Base-by-base conservation (phyloP, 108 stramenopile genomes). In the Bacterosira constricta region DNA sequence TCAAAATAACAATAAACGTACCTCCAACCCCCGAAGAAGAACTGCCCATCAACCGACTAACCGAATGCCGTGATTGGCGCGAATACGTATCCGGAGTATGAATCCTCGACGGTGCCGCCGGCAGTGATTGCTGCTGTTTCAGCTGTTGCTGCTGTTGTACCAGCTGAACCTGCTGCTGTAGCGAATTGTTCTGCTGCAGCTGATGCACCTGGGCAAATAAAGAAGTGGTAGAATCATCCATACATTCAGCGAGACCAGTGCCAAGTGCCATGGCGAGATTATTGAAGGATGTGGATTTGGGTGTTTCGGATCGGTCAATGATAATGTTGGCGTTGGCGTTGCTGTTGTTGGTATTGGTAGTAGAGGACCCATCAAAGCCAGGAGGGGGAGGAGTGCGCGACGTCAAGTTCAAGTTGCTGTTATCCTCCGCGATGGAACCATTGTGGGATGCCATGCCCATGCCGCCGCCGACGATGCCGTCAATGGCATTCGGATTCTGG, bases 241-340 rank as follows among this genome's bases (percentile, higher is more conserved):
- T 92, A 35, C 86, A 88, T 55, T 95, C 88, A 23, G 90, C 89
- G n/a, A 95, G 66, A 9, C 90, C 89, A 3, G 72, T 87, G 0
- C 93, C 93, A 0, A 95, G 63, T 9, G 81, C 85, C 37, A 75
- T 77, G 2, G 90, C 90, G 9, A 95, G 56, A 64, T 95, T 90
- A 38, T 64, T 86, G 41, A 88, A 95, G 30, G 86, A 85, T 21
- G 86, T 80, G 6, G 85, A 77, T 77, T 62, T 31, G 18, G 50
- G 13, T 71, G 47, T 12, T 57, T 32, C 32, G 20, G 21, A 7
- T 71, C 36, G 70, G 6, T 26, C 42, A 1, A 26, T 10, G 23
- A n/a, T n/a, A 26, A 29, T 50, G 26, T 13, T 11, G 25, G 6
- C 44, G 15, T 26, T 17, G 29, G 13, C 56, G 29, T 1, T 36